Conservation (phyloP, 2,329 filamentous ascomycete genomes). For the Botrytis tulipae region DNA sequence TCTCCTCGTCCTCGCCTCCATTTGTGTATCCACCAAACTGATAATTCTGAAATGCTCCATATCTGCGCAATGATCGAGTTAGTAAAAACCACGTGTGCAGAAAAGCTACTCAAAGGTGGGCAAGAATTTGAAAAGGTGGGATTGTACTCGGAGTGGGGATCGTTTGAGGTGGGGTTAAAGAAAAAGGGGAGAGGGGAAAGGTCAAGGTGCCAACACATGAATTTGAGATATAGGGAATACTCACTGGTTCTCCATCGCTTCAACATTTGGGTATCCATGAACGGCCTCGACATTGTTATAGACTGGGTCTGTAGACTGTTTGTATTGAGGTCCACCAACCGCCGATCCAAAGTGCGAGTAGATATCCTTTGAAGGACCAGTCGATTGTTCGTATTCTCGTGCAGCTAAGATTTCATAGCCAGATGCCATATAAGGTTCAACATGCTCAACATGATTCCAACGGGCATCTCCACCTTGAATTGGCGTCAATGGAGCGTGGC, state of each 20-base stretch:
- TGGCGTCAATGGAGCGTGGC: constrained; percentile 43
- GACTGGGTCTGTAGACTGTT: constrained; percentile 64
- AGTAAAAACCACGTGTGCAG: not conserved
- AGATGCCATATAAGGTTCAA: constrained; percentile 72
- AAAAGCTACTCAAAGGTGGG: not conserved
- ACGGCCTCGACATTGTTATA: constrained; percentile 46
- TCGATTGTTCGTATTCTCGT: constrained; percentile 59
- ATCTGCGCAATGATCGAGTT: constrained; percentile 16
- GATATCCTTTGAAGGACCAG: constrained; percentile 42
- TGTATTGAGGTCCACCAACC: constrained; percentile 47
- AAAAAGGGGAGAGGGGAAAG: not conserved
- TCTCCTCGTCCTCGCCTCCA: constrained; percentile 38
- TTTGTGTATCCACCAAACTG: constrained; percentile 30
- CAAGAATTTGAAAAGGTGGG: not conserved
- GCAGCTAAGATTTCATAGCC: constrained; percentile 73
- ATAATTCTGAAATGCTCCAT: constrained; percentile 32
- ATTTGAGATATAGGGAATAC: not conserved
- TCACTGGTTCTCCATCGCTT: constrained; percentile 38
- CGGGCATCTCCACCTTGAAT: constrained; percentile 53
- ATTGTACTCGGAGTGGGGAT: constrained; percentile 4
- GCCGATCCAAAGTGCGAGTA: constrained; percentile 48
- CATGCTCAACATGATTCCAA: constrained; percentile 44
- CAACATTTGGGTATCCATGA: constrained; percentile 32
- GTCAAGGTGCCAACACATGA: not conserved
- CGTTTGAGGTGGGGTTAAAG: constrained; percentile 10